These are phyloP conservation scores for Darksidea phi DNA, from an alignment of 495 filamentous ascomycete genomes.

Conservation along the genomic window DNA sequence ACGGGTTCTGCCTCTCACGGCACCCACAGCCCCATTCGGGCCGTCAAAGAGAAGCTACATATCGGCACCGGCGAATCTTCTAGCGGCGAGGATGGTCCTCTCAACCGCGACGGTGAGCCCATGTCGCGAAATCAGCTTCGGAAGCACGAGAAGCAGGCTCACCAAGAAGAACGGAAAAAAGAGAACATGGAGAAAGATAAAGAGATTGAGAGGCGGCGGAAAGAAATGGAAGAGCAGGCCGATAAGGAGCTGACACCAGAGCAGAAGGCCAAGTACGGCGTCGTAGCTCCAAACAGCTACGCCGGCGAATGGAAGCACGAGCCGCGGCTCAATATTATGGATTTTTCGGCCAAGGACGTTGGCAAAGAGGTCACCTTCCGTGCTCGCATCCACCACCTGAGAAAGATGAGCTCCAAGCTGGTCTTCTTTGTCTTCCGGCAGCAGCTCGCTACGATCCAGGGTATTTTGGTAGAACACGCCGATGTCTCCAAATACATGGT, in stretches of 20 bases:
- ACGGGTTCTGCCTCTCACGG: not conserved
- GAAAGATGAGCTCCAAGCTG: slow-evolving; percentile 87
- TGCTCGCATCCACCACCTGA: slow-evolving; percentile 80
- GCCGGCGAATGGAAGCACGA: slow-evolving; percentile 45
- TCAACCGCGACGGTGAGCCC: slow-evolving; percentile 44
- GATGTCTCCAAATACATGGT: slow-evolving; percentile 59
- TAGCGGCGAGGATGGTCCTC: slow-evolving; percentile 33
- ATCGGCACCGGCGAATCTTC: slow-evolving; percentile 30
- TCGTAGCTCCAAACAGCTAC: slow-evolving; percentile 44
- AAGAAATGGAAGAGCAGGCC: slow-evolving; percentile 42
- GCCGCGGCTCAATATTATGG: slow-evolving; percentile 40
- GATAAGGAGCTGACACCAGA: slow-evolving; percentile 41
- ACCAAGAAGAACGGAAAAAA: slow-evolving; percentile 38
- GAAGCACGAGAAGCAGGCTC: slow-evolving; percentile 43
- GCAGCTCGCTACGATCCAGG: slow-evolving; percentile 79
- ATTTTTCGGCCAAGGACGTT: slow-evolving; percentile 46
- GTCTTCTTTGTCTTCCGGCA: slow-evolving; percentile 87
- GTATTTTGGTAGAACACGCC: slow-evolving; percentile 62
- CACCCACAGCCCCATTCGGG: slow-evolving; percentile 32
- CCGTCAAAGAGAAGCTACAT: slow-evolving; percentile 38
- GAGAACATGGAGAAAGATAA: slow-evolving; percentile 38
- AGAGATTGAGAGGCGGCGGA: slow-evolving; percentile 35
- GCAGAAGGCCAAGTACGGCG: slow-evolving; percentile 41
- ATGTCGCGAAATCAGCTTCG: slow-evolving; percentile 45
- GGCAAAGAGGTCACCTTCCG: slow-evolving; percentile 77